Conservation (phyloP, 2,329 filamentous ascomycete genomes). For the Calonectria pseudoturangicola region DNA sequence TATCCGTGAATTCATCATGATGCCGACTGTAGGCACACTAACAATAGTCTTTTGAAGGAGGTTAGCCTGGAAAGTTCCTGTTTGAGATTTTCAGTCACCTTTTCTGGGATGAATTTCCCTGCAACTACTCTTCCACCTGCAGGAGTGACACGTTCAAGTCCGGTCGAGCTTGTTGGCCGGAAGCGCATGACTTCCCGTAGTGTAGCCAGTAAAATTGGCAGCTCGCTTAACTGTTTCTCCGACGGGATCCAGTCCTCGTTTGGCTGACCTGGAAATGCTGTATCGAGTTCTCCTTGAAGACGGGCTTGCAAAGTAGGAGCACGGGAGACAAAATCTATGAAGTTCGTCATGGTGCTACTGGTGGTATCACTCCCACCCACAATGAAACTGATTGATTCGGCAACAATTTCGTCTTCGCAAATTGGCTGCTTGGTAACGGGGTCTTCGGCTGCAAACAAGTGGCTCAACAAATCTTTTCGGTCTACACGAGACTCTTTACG, state of each 20-base stretch:
- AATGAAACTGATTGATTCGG: slow-evolving; percentile 12
- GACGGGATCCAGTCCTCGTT: slow-evolving; percentile 5
- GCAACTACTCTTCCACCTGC: neutral
- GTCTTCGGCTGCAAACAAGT: slow-evolving; percentile 1
- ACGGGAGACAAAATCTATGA: slow-evolving; percentile 6
- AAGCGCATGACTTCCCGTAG: slow-evolving; percentile 8
- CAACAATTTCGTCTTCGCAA: neutral
- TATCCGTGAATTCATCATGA: slow-evolving; percentile 5
- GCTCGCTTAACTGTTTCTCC: slow-evolving; percentile 11
- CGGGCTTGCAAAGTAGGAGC: neutral
- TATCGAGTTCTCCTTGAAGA: neutral
- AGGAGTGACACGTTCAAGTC: slow-evolving; percentile 1
- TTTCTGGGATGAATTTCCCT: neutral
- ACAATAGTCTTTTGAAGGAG: neutral
- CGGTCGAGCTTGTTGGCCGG: slow-evolving; percentile 4
- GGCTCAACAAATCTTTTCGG: neutral
- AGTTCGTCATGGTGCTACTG: slow-evolving; percentile 12
- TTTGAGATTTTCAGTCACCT: neutral
- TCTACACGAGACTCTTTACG: slow-evolving; percentile 1
- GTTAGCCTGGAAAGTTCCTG: neutral
- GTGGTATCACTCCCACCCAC: slow-evolving; percentile 17
- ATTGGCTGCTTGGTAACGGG: slow-evolving; percentile 2
- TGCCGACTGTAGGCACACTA: slow-evolving; percentile 3
- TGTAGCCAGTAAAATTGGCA: neutral
- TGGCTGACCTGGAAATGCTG: neutral